A percentile compares a stretch with the other conserved stretches of the same genome.
Conservation (phyloP, 148 eudicot species). For the Diospyros kaki region DNA sequence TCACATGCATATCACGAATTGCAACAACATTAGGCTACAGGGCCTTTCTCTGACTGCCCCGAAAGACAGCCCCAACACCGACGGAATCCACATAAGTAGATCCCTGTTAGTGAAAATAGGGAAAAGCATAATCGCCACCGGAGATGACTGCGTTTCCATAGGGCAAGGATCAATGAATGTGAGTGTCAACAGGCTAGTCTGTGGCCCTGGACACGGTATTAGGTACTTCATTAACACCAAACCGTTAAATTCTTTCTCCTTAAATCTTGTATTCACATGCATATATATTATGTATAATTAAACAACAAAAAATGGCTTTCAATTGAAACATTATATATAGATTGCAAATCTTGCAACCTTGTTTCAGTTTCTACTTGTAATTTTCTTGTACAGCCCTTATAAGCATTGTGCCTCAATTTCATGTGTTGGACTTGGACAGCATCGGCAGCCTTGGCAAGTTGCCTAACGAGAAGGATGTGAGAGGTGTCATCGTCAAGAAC, state of each 20-base stretch:
- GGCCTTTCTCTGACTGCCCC: conserved; percentile 47
- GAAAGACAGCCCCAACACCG: conserved; percentile 54
- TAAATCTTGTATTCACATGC: no score
- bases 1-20: conserved; percentile 44
- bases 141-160: conserved; percentile 70
- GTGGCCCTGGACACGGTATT: conserved; percentile 86
- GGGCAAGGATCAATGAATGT: conserved; percentile 57
- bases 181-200: conserved; percentile 35
- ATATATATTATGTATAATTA: neutral
- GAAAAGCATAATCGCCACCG: conserved; percentile 38
- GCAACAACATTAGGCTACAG: conserved; percentile 28
- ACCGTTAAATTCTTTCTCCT: no score
- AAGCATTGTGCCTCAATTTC: no score
- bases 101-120: conserved; percentile 35
- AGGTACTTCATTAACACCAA: conserved; percentile 32
- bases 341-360: neutral
- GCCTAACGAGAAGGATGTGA: conserved; percentile 50
- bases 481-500: conserved; percentile 52
- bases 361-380: no score
- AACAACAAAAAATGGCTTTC: neutral
- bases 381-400: no score
- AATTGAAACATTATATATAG: no score
- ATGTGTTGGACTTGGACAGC: conserved; percentile 17
- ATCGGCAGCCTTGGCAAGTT: conserved; percentile 80
- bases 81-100: conserved; percentile 62